Conservation (phyloP, 1,284 basidiomycete species). For the Pterula multifida region DNA sequence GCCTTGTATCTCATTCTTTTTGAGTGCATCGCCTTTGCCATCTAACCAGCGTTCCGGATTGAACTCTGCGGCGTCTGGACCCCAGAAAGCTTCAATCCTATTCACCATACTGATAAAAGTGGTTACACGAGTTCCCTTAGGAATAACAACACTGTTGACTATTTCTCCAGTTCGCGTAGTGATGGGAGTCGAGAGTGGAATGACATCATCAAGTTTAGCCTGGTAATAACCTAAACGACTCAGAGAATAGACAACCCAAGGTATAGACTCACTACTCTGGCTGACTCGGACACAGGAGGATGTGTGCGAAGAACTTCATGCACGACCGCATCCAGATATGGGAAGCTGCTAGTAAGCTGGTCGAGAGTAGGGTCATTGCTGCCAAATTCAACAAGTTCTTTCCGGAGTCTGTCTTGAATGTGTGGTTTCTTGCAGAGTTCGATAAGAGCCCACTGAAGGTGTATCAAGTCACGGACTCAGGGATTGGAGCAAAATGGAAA, state of each 20-base stretch:
- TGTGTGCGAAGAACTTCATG: conserved; percentile 34
- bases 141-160: conserved; percentile 27
- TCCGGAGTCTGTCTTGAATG: conserved; percentile 16
- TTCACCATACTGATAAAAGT: conserved; percentile 33
- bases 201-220: conserved; percentile 38
- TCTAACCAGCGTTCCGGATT: conserved; percentile 28
- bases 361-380: conserved; percentile 26
- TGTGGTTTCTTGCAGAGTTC: conserved; percentile 15
- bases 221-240: conserved; percentile 5
- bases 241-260: conserved; percentile 13
- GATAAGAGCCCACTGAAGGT: conserved; percentile 18
- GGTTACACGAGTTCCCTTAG: conserved; percentile 30
- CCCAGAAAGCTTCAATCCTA: conserved; percentile 35
- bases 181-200: conserved; percentile 35
- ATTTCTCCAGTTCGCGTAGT: conserved; percentile 23
- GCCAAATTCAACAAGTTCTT: conserved; percentile 15
- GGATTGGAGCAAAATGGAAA: neutral
- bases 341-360: conserved; percentile 29
- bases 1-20: conserved; percentile 25
- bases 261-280: conserved; percentile 22
- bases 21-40: conserved; percentile 12
- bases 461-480: neutral
- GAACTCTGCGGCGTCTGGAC: conserved; percentile 24
- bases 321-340: conserved; percentile 49
- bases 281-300: conserved; percentile 27